Evolutionary conservation across 169 alveolate species (phyloP), one percentile per base, ranked within the genome.

Genomic region (Eimeria zaria): DNA sequence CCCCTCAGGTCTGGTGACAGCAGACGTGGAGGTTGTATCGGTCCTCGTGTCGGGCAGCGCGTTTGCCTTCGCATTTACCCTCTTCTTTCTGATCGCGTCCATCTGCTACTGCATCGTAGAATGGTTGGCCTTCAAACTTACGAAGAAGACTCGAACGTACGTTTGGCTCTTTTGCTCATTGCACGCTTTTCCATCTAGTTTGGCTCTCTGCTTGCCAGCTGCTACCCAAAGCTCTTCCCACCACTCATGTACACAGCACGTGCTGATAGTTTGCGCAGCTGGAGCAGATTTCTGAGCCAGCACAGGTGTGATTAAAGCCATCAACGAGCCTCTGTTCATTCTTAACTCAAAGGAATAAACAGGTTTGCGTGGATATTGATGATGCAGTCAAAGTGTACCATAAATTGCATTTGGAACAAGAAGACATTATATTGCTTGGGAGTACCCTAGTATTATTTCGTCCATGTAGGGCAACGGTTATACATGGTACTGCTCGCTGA

Each of bases 1-100:
- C 39, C 67, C 80, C 8, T 87, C 94, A 27, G 94, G 94, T 53
- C 62, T 87, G 48, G 94, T 87, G 62, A 62, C 83, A 12, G 94
- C 69, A 64, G 64, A 46, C 2, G 81, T 87, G 53, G 53, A 87
- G 8, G 94, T 87, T 41, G 67, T 24, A 8, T 41, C 94, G 71
- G 67, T 64, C 39, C 36, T 87, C 16, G 62, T 64, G 41, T 60
- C 94, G 46, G 81, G 71, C 30, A 62, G 83, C 4, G 46, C 84
- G n/a, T 60, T 87, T 24, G 94, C 94, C 44, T 64, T 87, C 14
- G 69, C 64, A 8, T 87, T 87, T 44, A 30, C 94, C 1, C 14
- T 24, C 14, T 30, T 64, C 51, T 87, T 64, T 44, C 24, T 87
- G 27, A 27, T 64, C 20, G 94, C 81, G 64, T 9, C 83, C 83